phyloP scores from a whole-genome alignment of 2,329 filamentous ascomycete genomes.

The Pyricularia sp. region DNA sequence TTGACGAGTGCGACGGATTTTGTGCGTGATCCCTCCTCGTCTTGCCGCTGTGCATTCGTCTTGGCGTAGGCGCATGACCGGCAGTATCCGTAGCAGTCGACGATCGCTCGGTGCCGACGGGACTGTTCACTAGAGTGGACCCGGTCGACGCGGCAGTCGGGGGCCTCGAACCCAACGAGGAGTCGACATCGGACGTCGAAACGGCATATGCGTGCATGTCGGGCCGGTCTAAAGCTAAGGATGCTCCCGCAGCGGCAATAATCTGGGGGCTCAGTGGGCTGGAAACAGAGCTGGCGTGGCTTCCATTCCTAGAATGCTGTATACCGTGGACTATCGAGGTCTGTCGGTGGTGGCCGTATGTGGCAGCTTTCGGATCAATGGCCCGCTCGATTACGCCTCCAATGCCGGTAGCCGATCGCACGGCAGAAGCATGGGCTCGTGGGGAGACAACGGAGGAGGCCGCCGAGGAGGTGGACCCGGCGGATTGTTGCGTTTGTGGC shows the following conservation, averaged over 20 bases:
- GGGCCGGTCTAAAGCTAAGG: constrained; percentile 39
- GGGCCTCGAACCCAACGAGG: constrained; percentile 28
- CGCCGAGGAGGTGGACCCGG: constrained; percentile 16
- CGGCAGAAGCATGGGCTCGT: constrained; percentile 27
- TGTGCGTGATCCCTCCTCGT: constrained; percentile 63
- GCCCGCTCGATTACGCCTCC: constrained; percentile 38
- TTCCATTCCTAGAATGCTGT: constrained; percentile 86
- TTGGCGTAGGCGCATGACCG: constrained; percentile 30
- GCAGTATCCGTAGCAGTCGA: constrained; percentile 36
- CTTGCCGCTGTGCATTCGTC: constrained; percentile 55
- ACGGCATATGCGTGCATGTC: constrained; percentile 40
- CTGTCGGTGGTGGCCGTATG: constrained; percentile 85
- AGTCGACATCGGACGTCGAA: constrained; percentile 30
- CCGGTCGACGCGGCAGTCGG: constrained; percentile 19
- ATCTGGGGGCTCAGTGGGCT: constrained; percentile 85
- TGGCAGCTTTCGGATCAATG: constrained; percentile 44
- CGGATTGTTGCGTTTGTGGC: constrained; percentile 16
- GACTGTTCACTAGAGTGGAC: constrained; percentile 9
- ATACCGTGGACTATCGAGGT: constrained; percentile 96
- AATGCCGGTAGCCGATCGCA: constrained; percentile 28
- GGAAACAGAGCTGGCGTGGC: constrained; percentile 67
- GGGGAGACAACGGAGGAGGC: constrained; percentile 18
- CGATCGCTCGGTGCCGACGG: constrained; percentile 31
- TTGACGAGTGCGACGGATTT: constrained; percentile 68
- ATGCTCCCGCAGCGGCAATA: constrained; percentile 59